Conservation (phyloP, 345 rosid genomes). For the Brassica incana region DNA sequence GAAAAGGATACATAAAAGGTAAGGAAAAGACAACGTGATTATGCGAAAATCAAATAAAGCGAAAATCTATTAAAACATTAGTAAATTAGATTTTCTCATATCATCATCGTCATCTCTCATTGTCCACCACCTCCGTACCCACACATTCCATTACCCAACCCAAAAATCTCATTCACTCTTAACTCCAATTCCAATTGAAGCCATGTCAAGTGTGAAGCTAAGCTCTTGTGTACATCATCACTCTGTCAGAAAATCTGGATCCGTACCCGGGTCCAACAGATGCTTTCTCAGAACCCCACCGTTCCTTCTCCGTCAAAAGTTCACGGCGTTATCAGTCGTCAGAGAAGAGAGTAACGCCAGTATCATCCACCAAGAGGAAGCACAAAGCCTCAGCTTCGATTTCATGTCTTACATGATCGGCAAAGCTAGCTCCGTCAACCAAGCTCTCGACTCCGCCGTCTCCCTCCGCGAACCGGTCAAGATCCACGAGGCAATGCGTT, state of each 20-base stretch:
- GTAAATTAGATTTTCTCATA: background rate
- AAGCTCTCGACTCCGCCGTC: conserved; percentile 66
- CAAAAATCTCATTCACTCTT: background rate
- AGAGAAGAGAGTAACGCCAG: conserved; percentile 31
- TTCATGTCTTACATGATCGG: conserved; percentile 70
- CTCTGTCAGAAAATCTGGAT: conserved; percentile 36
- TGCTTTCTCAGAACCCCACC: conserved; percentile 21
- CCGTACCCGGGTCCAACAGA: conserved; percentile 21
- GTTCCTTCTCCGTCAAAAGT: conserved; percentile 18
- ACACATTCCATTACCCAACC: background rate
- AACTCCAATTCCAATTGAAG: background rate
- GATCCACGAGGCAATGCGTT: conserved; percentile 87
- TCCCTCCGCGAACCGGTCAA: conserved; percentile 57
- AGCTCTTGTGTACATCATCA: conserved; percentile 45
- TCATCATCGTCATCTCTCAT: background rate
- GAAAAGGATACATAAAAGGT: background rate
- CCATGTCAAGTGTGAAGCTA: conserved; percentile 53
- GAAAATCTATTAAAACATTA: background rate
- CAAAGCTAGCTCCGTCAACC: conserved; percentile 60
- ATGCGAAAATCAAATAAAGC: background rate
- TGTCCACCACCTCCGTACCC: background rate
- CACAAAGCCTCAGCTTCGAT: conserved; percentile 48
- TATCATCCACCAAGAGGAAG: conserved; percentile 3
- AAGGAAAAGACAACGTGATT: background rate
- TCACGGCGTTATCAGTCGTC: conserved; percentile 36